Evolutionary conservation across 208 protist species (phyloP).

Genomic region (Willaertia magna): DNA sequence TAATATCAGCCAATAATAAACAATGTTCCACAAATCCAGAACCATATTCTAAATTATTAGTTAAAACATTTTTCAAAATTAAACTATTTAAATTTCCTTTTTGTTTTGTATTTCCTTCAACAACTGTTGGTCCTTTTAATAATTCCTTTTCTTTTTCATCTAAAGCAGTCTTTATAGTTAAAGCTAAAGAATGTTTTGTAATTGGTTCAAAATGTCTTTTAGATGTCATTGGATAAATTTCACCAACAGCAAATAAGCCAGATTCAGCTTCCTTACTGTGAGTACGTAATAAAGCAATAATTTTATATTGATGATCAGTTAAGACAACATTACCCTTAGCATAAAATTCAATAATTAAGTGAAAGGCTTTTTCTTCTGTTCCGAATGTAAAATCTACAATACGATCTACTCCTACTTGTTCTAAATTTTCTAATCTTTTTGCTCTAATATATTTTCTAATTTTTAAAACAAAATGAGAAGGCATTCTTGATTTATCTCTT

Average conservation of each 20-base stretch:
- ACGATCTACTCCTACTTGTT: constrained; percentile 85
- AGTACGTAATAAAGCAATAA: constrained; percentile 76
- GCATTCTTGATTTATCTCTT: constrained; percentile 71
- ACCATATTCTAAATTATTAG: constrained; percentile 40
- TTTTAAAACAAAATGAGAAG: constrained; percentile 73
- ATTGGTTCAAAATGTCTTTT: constrained; percentile 17
- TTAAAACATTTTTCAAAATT: constrained; percentile 27
- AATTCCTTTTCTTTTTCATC: not conserved
- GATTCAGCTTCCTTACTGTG: constrained; percentile 57
- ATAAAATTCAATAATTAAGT: constrained; percentile 68
- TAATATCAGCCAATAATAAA: constrained; percentile 33
- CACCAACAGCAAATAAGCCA: constrained; percentile 42
- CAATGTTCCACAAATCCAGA: constrained; percentile 51
- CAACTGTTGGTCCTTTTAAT: not conserved
- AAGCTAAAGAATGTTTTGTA: not conserved
- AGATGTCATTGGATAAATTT: constrained; percentile 41
- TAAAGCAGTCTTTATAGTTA: not conserved
- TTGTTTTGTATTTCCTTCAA: not conserved
- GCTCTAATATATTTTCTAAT: constrained; percentile 87
- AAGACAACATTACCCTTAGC: constrained; percentile 88
- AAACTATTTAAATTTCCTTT: not conserved
- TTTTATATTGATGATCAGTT: constrained; percentile 75
- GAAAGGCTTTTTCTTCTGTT: constrained; percentile 46
- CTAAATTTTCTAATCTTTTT: constrained; percentile 69
- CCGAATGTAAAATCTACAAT: constrained; percentile 87